A percentile compares a stretch with the other conserved stretches of the same genome.
phyloP scores from a whole-genome alignment of 345 rosid species.

The Capsella bursapastoris region DNA sequence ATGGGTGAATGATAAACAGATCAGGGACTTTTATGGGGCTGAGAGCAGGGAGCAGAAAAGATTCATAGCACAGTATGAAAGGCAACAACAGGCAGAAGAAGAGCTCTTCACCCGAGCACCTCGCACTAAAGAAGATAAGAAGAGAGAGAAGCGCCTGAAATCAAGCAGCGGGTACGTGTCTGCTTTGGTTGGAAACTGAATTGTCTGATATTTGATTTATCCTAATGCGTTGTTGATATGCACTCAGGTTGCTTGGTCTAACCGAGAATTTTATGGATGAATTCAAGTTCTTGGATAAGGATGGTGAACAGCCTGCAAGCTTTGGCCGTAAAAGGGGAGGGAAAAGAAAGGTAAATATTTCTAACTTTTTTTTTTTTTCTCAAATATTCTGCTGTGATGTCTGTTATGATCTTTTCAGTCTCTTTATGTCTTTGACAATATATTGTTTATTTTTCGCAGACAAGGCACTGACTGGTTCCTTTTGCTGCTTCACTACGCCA shows the following conservation, averaged over 20 bases:
- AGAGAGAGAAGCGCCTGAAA: slow-evolving; percentile 69
- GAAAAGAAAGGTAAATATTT: slow-evolving; percentile 65
- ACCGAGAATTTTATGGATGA: slow-evolving; percentile 75
- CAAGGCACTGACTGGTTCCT: slow-evolving; percentile 38
- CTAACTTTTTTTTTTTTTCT: not conserved
- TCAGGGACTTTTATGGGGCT: slow-evolving; percentile 64
- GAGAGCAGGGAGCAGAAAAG: slow-evolving; percentile 72
- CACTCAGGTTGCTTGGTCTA: slow-evolving; percentile 67
- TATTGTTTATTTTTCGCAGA: slow-evolving; percentile 29
- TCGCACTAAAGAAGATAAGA: slow-evolving; percentile 72
- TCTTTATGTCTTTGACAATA: slow-evolving; percentile 28
- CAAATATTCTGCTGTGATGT: not conserved
- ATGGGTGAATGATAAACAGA: slow-evolving; percentile 50
- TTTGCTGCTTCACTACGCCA: slow-evolving; percentile 14
- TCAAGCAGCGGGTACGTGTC: slow-evolving; percentile 77
- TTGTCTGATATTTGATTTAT: slow-evolving; percentile 28
- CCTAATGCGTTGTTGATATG: not conserved
- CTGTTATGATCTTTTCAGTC: not conserved
- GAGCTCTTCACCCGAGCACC: slow-evolving; percentile 79
- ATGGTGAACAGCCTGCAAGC: slow-evolving; percentile 42
- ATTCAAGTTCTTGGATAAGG: slow-evolving; percentile 59
- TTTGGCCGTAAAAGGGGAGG: slow-evolving; percentile 48
- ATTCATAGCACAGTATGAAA: slow-evolving; percentile 63
- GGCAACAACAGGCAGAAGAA: slow-evolving; percentile 74
- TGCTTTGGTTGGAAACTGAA: slow-evolving; percentile 4